Base-by-base conservation (phyloP, 192 early-diverging fungal genomes). In the Backusella liffmaniae region DNA sequence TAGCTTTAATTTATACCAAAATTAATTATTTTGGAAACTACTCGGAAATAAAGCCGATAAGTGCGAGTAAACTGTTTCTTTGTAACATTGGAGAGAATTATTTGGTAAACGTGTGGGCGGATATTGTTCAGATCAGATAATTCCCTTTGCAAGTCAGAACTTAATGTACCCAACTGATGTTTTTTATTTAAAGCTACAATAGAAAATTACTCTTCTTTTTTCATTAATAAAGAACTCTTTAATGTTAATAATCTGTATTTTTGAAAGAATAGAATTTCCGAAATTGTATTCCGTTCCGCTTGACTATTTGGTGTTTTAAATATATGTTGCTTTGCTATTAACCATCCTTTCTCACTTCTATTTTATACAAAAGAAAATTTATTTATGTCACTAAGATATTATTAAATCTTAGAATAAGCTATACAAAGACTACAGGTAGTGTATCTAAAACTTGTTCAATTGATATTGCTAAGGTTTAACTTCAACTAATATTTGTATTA, bases 31-130 rank as follows among this genome's bases (percentile, higher is more conserved):
- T 18, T 44, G 37, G 56, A 62, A 62, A 62, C 56, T 29, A 9
- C 21, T 62, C 56, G 56, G 56, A 3, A 62, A 62, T 62, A 62
- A 29, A 29, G 56, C 56, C 56, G 56, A 62, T 62, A 62, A 62
- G 26, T 62, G 56, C 56, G 56, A 62, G 7, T 10, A 29, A 62
- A 2, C 56, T 23, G 8, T 13, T 62, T 23, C 3, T 62, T 62
- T 10, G 26, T 26, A 29, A 56, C 9, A 62, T 62, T 23, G 23
- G 56, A 29, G 56, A 2, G 26, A 62, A 29, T 29, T 62, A 8
- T 29, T 29, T 9, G 21, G 6, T 13, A 62, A 26, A 62, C 3
- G 23, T 29, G 21, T 62, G 29, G 10, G 12, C 10, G 10, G 5
- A 18, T 53, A 53, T 7, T 53, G 1, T 7, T 21, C 16, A 49